These are phyloP conservation scores for Tolypocladium nubicola DNA, from an alignment of 2,329 filamentous ascomycete genomes.

Conservation along the genomic window DNA sequence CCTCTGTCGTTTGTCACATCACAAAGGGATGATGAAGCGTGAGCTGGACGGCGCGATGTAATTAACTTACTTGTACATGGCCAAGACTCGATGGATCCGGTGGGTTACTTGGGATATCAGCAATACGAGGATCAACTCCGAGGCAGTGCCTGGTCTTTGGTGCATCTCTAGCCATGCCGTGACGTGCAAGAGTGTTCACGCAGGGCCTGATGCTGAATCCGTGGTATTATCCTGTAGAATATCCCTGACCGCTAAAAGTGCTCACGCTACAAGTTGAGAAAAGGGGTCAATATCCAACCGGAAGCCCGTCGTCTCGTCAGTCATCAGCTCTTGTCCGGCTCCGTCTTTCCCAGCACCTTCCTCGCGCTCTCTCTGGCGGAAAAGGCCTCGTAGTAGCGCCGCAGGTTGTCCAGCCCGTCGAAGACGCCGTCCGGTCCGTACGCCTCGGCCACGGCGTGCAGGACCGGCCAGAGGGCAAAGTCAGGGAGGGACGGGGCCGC, in stretches of 20 bases:
- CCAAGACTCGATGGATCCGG: neutral
- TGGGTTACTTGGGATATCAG: neutral
- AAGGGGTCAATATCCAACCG: neutral
- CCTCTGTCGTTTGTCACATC: neutral
- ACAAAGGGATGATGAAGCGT: neutral
- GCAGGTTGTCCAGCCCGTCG: slow-evolving; percentile 17
- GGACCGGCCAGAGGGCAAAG: slow-evolving; percentile 46
- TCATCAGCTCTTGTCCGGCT: neutral
- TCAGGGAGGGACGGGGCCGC: slow-evolving; percentile 33
- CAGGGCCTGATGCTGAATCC: neutral
- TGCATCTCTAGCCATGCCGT: neutral
- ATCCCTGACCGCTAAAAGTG: neutral
- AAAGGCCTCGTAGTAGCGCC: slow-evolving; percentile 25
- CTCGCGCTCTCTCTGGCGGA: slow-evolving; percentile 10
- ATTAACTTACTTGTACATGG: slow-evolving; percentile 5
- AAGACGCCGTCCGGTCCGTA: slow-evolving; percentile 19
- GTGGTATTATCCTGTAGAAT: neutral
- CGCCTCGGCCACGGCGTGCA: slow-evolving; percentile 32
- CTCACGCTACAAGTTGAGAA: neutral
- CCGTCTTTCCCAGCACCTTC: slow-evolving; percentile 10
- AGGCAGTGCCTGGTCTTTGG: neutral
- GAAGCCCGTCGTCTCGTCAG: neutral
- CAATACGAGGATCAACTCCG: slow-evolving; percentile 6
- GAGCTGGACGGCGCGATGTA: slow-evolving; percentile 3
- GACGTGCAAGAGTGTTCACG: neutral